Evolutionary conservation across 257 asterid genomes (phyloP).

Genomic region (Ajuga chamaepitys): DNA sequence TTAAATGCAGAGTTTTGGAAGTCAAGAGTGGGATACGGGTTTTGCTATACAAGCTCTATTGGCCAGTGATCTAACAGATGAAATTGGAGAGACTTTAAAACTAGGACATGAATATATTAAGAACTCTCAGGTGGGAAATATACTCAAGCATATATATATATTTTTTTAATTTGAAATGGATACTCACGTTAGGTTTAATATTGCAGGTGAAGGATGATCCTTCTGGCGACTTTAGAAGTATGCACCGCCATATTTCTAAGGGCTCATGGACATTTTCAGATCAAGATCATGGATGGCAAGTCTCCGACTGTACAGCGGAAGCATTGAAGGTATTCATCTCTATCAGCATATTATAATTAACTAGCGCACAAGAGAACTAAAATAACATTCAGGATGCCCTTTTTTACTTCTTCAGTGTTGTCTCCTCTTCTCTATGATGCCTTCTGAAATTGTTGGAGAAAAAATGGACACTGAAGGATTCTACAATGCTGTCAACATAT

Average conservation of each 20-base stretch:
- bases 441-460: slow-evolving; percentile 64
- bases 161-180: not conserved
- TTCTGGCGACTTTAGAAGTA: not conserved
- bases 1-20: slow-evolving; percentile 67
- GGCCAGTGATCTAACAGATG: slow-evolving; percentile 56
- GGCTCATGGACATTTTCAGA: not conserved
- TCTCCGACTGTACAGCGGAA: slow-evolving; percentile 91
- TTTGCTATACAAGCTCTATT: slow-evolving; percentile 75
- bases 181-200: not conserved
- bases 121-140: slow-evolving; percentile 55
- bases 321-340: slow-evolving; percentile 53
- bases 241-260: not conserved
- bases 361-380: not conserved
- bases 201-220: not conserved
- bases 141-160: not conserved
- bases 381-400: not conserved
- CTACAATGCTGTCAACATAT: slow-evolving; percentile 68
- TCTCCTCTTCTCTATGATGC: slow-evolving; percentile 76
- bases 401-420: slow-evolving; percentile 41
- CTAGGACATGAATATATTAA: slow-evolving; percentile 70
- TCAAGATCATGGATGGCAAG: slow-evolving; percentile 99
- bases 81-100: slow-evolving; percentile 54
- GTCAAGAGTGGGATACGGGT: slow-evolving; percentile 87
- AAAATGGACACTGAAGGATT: slow-evolving; percentile 56
- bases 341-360: not conserved